Conservation (phyloP, 1,139 yeast genomes). For the Suhomyces kunorum region DNA sequence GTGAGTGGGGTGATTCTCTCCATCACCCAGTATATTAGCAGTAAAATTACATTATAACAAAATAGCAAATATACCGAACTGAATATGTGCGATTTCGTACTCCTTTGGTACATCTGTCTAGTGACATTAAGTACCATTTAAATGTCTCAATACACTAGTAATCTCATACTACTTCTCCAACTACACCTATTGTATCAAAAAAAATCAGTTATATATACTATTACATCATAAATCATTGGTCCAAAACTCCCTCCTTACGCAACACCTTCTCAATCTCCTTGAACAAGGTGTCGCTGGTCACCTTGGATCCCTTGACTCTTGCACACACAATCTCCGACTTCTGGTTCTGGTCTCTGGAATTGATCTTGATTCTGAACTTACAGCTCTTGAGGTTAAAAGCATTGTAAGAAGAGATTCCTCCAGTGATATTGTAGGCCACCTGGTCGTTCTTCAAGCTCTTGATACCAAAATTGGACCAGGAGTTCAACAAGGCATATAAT, state of each 20-base stretch:
- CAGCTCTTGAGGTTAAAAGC: conserved; percentile 65
- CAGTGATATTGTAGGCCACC: conserved; percentile 50
- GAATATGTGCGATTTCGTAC: too few species aligned
- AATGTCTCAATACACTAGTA: too few species aligned
- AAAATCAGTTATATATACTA: conserved; percentile 2
- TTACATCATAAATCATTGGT: conserved; percentile 17
- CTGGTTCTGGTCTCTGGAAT: conserved; percentile 39
- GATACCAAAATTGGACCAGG: conserved; percentile 74
- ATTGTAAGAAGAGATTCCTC: conserved; percentile 61
- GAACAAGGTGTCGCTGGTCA: conserved; percentile 46
- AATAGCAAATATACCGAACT: too few species aligned
- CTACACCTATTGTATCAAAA: neutral
- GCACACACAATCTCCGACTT: conserved; percentile 50
- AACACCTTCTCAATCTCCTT: conserved; percentile 51
- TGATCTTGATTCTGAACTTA: conserved; percentile 58
- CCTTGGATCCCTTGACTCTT: conserved; percentile 46
- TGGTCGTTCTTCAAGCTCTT: conserved; percentile 54
- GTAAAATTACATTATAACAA: too few species aligned
- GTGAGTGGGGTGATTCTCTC: too few species aligned
- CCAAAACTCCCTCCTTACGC: conserved; percentile 49
- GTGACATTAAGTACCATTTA: too few species aligned
- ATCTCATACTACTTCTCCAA: too few species aligned
- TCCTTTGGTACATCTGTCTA: too few species aligned
- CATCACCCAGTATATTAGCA: too few species aligned
- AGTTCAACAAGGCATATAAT: conserved; percentile 57